These are phyloP conservation scores for Immersiella caudata DNA, from an alignment of 495 filamentous ascomycete genomes.

Conservation along the genomic window DNA sequence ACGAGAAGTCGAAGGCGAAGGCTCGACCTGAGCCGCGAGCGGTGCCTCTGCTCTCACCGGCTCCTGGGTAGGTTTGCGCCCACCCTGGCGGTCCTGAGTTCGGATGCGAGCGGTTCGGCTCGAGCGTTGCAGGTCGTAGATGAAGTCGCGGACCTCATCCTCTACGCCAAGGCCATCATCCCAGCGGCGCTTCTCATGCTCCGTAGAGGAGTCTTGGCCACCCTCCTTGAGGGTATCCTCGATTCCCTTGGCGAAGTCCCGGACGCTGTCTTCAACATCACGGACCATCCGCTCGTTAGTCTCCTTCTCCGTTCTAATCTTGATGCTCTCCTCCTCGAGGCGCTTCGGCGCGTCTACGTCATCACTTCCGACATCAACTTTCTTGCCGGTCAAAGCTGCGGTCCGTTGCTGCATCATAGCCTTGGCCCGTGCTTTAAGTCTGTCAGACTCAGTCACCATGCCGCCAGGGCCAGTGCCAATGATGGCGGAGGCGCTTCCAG, in stretches of 20 bases:
- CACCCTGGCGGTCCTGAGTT: slow-evolving; percentile 62
- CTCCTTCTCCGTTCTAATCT: slow-evolving; percentile 79
- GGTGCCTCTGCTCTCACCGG: slow-evolving; percentile 48
- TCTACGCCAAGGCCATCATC: slow-evolving; percentile 96
- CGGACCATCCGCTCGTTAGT: slow-evolving; percentile 94
- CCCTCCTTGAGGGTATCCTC: slow-evolving; percentile 87
- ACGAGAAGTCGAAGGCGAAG: slow-evolving; percentile 44
- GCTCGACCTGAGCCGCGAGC: slow-evolving; percentile 42
- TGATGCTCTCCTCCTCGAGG: slow-evolving; percentile 83
- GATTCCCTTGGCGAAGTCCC: slow-evolving; percentile 80
- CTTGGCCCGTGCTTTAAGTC: slow-evolving; percentile 91
- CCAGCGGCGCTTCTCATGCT: slow-evolving; percentile 94
- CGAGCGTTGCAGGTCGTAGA: slow-evolving; percentile 89
- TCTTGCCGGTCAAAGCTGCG: slow-evolving; percentile 85
- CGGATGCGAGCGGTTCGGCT: slow-evolving; percentile 75
- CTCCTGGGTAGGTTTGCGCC: slow-evolving; percentile 49
- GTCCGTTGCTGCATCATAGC: slow-evolving; percentile 98
- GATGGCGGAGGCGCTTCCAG: slow-evolving; percentile 77
- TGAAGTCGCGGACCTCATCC: slow-evolving; percentile 94
- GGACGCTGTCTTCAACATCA: slow-evolving; percentile 95
- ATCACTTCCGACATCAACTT: slow-evolving; percentile 63
- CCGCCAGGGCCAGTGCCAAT: slow-evolving; percentile 95
- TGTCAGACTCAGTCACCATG: slow-evolving; percentile 86
- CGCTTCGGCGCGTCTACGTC: slow-evolving; percentile 79
- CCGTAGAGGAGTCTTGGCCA: slow-evolving; percentile 62